Evolutionary conservation across 2,329 filamentous ascomycete genomes (phyloP), one percentile per base, ranked within the genome.

Genomic region (Metarhizium humberi): DNA sequence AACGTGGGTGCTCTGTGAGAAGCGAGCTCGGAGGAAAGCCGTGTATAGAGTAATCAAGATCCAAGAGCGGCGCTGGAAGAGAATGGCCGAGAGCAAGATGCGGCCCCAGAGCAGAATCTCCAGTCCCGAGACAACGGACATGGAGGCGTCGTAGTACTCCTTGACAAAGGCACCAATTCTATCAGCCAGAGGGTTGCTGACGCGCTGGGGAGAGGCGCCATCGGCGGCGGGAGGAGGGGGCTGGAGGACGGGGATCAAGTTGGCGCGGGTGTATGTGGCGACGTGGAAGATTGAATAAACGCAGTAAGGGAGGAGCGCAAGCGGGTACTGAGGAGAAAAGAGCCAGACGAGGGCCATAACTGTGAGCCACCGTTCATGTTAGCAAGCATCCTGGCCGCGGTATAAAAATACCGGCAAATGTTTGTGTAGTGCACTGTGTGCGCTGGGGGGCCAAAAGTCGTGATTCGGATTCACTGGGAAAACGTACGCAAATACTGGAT

Each of bases 251-350:
- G 94, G 94, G 65, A 99, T 88, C 61, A 99, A 75, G 77, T 95
- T 95, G 71, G 88, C 88, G 71, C 94, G 91, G 62, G 88, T 89
- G 76, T 99, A 99, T 61, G 94, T 97, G 59, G 92, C 90, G 63
- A 97, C 91, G 76, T 99, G 94, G 85, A 99, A 99, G 73, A 97
- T 75, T 57, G 92, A 97, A 82, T 97, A 99, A 73, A 99, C 90
- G 64, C 85, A 86, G 77, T 96, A 99, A 32, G 94, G 94, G 55
- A 96, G 83, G 66, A 99, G 82, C 55, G 94, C 94, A 64, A 96
- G 80, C 42, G 90, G 86, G 66, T 95, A 87, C 76, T 96, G 92
- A 64, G 89, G 88, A 58, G 87, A 85, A 73, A 92, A 87, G 65
- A 99, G 88, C 94, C 94, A 99, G 66, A 97, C 83, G 59, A 97